Conservation (phyloP, 495 filamentous ascomycete species). For the Daldinia decipiens region DNA sequence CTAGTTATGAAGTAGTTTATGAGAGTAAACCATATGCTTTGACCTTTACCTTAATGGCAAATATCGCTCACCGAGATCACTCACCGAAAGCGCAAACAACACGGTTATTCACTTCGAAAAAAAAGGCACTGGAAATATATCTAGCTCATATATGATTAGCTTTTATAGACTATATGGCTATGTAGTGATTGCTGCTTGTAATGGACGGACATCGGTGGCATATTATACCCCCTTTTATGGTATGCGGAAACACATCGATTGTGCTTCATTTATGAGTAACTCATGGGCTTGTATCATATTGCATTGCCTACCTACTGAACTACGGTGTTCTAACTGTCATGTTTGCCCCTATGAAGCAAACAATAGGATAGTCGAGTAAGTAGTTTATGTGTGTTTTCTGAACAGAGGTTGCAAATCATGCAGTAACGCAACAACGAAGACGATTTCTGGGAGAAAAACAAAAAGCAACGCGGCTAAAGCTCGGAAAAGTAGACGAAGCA, state of each 20-base stretch:
- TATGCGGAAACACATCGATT: background rate
- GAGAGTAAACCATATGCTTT: background rate
- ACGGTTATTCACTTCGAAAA: background rate
- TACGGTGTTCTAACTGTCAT: conserved; percentile 3
- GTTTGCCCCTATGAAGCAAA: conserved; percentile 5
- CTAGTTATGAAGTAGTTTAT: no score
- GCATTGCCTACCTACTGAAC: conserved; percentile 13
- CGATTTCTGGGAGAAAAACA: conserved; percentile 1
- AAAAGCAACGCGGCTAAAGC: conserved; percentile 3
- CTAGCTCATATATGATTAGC: background rate
- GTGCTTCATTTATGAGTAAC: background rate
- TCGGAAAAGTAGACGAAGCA: conserved; percentile 3
- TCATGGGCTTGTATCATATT: conserved; percentile 1
- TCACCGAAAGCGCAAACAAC: background rate
- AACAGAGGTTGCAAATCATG: conserved; percentile 5
- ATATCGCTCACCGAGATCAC: background rate
- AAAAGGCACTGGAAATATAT: background rate
- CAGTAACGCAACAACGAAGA: background rate
- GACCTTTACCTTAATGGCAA: background rate
- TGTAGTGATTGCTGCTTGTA: background rate
- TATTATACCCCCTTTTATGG: background rate
- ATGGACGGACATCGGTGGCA: no score
- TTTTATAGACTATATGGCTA: background rate
- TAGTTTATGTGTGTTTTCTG: conserved; percentile 1
- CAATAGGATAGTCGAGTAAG: background rate